Evolutionary conservation across 192 early-diverging fungal genomes (phyloP), one percentile per base, ranked within the genome.

Genomic region (Chytriomyces sp.): DNA sequence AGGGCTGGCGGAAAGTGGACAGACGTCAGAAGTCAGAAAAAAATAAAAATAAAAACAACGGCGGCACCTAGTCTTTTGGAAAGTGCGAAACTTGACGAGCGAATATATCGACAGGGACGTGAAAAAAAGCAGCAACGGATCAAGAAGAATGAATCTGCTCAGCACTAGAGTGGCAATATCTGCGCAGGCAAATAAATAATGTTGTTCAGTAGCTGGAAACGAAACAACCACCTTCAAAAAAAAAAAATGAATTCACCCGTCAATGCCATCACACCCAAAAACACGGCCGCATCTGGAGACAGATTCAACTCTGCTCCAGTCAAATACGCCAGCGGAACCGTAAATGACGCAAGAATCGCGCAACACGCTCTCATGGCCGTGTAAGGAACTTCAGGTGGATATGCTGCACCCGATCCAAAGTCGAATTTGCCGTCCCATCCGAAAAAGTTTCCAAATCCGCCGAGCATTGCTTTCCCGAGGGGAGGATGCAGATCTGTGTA

Each of bases 401-500:
- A 98, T 20, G 68, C 69, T 0, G 79, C 78, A 6, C 93, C 93
- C 6, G 93, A 94, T 16, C 91, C 89, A 76, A 98, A 99, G 5
- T 82, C 85, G 74, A 96, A 98, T 1, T 84, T 80, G 0, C 96
- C 97, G 81, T 98, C 87, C 75, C 91, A 97, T 0, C 95, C 93
- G 13, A 89, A 92, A 45, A 99, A 67, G 0, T 88, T 66, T 49
- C 93, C 97, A 5, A 95, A 90, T 13, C 97, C 81, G 0, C 91
- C 96, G 24, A 96, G 88, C 26, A 99, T 83, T 86, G 98, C 97
- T 86, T 99, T 99, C 47, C 97, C 97, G 63, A 97, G 82, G 5
- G 97, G 96, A 28, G 97, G 97, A 77, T 99, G 98, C 1, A 99
- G 95, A 84, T 99, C 98, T 77, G 94, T 95, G 78, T 97, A 99